Conservation (phyloP, 192 early-diverging fungal species). For the Radiomyces spectabilis region DNA sequence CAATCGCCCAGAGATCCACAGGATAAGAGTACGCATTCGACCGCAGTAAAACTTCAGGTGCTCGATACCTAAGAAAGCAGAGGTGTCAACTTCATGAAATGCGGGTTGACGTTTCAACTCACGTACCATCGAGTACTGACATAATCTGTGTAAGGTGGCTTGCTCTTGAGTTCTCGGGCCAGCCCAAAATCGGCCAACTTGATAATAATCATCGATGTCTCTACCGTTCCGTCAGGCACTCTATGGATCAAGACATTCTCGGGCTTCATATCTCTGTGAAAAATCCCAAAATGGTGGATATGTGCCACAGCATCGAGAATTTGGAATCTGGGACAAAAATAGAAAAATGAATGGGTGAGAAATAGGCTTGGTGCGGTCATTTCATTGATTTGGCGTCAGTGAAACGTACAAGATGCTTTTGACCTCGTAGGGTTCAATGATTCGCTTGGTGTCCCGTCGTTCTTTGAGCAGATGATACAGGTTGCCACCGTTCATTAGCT, state of each 20-base stretch:
- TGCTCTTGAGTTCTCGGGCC: slow-evolving; percentile 81
- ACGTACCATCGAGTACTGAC: slow-evolving; percentile 95
- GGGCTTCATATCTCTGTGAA: slow-evolving; percentile 97
- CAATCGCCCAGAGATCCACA: slow-evolving; percentile 96
- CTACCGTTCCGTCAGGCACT: no score
- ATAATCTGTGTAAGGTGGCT: slow-evolving; percentile 93
- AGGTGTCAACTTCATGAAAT: neutral
- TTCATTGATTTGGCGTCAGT: neutral
- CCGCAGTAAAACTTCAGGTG: slow-evolving; percentile 88
- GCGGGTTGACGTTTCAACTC: neutral
- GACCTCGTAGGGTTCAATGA: neutral
- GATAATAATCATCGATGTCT: slow-evolving; percentile 31
- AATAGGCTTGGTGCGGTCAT: neutral
- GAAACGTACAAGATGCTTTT: no score
- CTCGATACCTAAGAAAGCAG: slow-evolving; percentile 67
- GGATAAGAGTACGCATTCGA: slow-evolving; percentile 80
- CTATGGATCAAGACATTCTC: slow-evolving; percentile 95
- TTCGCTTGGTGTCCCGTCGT: slow-evolving; percentile 43
- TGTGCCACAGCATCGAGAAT: slow-evolving; percentile 79
- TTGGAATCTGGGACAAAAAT: slow-evolving; percentile 56
- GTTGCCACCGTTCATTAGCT: slow-evolving; percentile 88
- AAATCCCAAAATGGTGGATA: slow-evolving; percentile 90
- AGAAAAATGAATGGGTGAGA: slow-evolving; percentile 3
- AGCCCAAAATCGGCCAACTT: slow-evolving; percentile 98
- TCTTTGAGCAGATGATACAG: slow-evolving; percentile 85